phyloP scores from a whole-genome alignment of 2,329 filamentous ascomycete genomes.

The Emergomyces orientalis region DNA sequence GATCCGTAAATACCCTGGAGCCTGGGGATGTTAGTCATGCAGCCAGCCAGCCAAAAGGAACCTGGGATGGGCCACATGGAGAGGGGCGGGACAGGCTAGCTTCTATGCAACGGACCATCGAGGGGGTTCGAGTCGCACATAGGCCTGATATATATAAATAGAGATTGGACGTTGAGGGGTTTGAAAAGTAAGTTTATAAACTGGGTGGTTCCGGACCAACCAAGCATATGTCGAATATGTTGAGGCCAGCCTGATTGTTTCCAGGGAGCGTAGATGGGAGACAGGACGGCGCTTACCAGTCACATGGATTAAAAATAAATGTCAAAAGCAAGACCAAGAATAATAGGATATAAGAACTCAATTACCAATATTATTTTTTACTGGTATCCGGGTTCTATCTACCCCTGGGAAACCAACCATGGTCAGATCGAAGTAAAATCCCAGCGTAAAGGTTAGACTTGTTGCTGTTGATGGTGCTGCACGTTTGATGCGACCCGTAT shows the following conservation, averaged over 20 bases:
- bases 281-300: neutral
- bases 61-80: conserved; percentile 3
- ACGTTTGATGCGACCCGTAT: neutral
- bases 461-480: too few species aligned
- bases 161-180: neutral
- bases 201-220: neutral
- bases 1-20: neutral
- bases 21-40: neutral
- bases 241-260: too few species aligned
- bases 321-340: neutral
- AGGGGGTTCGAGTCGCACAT: neutral
- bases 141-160: too few species aligned
- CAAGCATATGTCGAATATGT: neutral
- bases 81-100: neutral
- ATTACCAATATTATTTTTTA: neutral
- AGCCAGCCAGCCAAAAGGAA: neutral
- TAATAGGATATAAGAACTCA: neutral
- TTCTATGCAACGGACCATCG: neutral
- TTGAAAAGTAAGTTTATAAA: too few species aligned
- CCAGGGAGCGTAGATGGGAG: neutral
- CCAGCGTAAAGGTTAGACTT: too few species aligned
- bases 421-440: neutral
- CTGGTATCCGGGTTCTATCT: neutral
- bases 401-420: neutral
- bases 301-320: neutral